These are phyloP conservation scores for Calophaca sinica DNA, from an alignment of 306 rosid species.

Conservation along the genomic window DNA sequence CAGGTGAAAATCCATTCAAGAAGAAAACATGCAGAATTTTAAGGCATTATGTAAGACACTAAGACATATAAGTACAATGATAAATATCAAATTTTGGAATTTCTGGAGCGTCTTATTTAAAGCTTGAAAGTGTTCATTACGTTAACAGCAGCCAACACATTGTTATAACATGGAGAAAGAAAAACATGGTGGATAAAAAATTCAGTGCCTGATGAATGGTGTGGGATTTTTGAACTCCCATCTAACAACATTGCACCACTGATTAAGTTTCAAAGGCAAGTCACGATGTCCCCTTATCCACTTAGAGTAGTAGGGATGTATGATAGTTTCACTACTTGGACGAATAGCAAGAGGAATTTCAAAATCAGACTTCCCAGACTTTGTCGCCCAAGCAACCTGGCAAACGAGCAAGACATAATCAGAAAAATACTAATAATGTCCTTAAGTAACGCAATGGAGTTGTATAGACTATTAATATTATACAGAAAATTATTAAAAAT, in stretches of 20 bases:
- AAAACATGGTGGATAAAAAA: slow-evolving; percentile 7
- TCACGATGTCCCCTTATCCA: slow-evolving; percentile 99
- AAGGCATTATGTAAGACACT: neutral
- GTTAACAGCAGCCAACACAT: slow-evolving; percentile 7
- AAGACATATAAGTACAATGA: neutral
- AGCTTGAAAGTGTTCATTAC: neutral
- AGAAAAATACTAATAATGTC: neutral
- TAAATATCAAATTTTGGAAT: neutral
- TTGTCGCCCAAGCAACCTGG: slow-evolving; percentile 87
- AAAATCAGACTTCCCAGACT: slow-evolving; percentile 76
- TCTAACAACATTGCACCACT: slow-evolving; percentile 98
- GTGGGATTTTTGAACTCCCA: slow-evolving; percentile 99
- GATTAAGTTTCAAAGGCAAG: slow-evolving; percentile 91
- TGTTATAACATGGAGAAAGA: slow-evolving; percentile 6
- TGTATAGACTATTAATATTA: neutral
- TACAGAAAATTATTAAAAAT: neutral
- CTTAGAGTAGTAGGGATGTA: slow-evolving; percentile 97
- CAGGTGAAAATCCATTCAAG: neutral
- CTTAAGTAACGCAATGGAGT: slow-evolving; percentile 25
- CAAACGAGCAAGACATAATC: slow-evolving; percentile 15
- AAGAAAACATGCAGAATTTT: too few species aligned
- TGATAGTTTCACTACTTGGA: slow-evolving; percentile 98
- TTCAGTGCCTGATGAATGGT: slow-evolving; percentile 82
- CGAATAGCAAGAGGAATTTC: slow-evolving; percentile 96
- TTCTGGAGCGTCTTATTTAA: neutral